Conservation (phyloP, 345 rosid genomes). For the thale cress (Arabidopsis thaliana) region DNA sequence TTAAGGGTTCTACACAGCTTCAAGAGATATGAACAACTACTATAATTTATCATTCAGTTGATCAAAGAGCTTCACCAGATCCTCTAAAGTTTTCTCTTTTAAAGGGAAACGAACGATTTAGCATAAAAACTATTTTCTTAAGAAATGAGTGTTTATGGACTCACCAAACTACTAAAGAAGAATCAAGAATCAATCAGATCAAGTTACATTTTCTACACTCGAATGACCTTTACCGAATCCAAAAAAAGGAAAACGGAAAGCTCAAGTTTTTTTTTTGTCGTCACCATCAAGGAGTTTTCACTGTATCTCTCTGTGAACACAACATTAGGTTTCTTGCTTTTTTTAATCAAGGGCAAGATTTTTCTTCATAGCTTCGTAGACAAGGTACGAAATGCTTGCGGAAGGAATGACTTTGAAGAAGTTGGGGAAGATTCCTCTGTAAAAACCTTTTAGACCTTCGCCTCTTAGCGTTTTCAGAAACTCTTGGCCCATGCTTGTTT, state of each 20-base stretch:
- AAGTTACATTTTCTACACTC: slow-evolving; percentile 10
- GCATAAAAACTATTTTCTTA: neutral
- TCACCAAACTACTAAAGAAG: slow-evolving; percentile 12
- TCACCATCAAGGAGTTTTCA: slow-evolving; percentile 35
- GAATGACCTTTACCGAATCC: neutral
- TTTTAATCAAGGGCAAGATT: slow-evolving; percentile 62
- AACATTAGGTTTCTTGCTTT: neutral
- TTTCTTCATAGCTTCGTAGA: slow-evolving; percentile 92
- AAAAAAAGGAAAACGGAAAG: neutral
- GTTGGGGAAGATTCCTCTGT: slow-evolving; percentile 92
- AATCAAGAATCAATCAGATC: slow-evolving; percentile 19
- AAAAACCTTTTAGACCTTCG: slow-evolving; percentile 87
- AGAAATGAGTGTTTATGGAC: neutral
- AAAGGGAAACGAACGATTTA: neutral
- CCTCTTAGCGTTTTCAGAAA: slow-evolving; percentile 73
- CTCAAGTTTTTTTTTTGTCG: slow-evolving; percentile 7
- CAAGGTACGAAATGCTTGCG: slow-evolving; percentile 59
- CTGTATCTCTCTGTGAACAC: neutral
- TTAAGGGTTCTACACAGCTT: slow-evolving; percentile 41
- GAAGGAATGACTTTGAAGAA: slow-evolving; percentile 75
- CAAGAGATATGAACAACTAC: slow-evolving; percentile 22
- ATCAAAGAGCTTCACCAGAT: neutral
- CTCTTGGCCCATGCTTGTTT: slow-evolving; percentile 80
- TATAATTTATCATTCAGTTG: slow-evolving; percentile 27
- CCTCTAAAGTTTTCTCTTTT: slow-evolving; percentile 13